Conservation (phyloP, 1,139 yeast genomes). For the Trichomonascaceae sp. region DNA sequence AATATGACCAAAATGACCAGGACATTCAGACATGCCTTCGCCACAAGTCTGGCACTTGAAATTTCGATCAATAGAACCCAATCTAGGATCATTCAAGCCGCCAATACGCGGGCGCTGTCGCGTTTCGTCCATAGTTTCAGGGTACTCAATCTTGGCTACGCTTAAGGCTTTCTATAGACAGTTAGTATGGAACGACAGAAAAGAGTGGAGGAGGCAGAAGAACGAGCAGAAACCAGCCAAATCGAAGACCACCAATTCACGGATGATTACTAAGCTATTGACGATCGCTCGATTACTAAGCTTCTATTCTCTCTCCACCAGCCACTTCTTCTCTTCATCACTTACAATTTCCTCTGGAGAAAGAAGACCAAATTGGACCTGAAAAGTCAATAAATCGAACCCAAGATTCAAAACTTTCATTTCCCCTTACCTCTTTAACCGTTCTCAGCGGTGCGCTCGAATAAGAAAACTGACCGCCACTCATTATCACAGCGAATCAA, state of each 20-base stretch:
- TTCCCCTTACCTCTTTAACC: constrained; percentile 74
- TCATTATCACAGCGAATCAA: constrained; percentile 25
- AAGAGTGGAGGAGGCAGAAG: not conserved
- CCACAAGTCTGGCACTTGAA: constrained; percentile 98
- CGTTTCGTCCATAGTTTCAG: constrained; percentile 98
- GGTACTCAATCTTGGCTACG: constrained; percentile 94
- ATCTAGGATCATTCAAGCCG: constrained; percentile 92
- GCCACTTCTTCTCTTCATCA: constrained; percentile 1
- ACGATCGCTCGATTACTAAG: not conserved
- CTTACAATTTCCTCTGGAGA: constrained; percentile 90
- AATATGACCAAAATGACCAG: constrained; percentile 98
- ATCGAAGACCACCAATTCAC: not conserved
- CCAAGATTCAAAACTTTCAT: not conserved
- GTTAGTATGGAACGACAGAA: not conserved
- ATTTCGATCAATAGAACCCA: constrained; percentile 95
- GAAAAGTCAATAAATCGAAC: constrained; percentile 9
- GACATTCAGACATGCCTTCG: constrained; percentile 98
- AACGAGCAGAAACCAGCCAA: not conserved
- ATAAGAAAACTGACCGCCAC: constrained; percentile 64
- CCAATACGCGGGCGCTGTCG: constrained; percentile 94
- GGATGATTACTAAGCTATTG: too few relatives aligned
- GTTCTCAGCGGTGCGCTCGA: constrained; percentile 97
- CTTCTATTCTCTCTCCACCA: not conserved
- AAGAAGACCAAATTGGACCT: constrained; percentile 93
- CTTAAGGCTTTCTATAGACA: constrained; percentile 68